These are phyloP conservation scores for Arthrobotrys megalospora DNA, from an alignment of 2,329 filamentous ascomycete species.

Conservation along the genomic window DNA sequence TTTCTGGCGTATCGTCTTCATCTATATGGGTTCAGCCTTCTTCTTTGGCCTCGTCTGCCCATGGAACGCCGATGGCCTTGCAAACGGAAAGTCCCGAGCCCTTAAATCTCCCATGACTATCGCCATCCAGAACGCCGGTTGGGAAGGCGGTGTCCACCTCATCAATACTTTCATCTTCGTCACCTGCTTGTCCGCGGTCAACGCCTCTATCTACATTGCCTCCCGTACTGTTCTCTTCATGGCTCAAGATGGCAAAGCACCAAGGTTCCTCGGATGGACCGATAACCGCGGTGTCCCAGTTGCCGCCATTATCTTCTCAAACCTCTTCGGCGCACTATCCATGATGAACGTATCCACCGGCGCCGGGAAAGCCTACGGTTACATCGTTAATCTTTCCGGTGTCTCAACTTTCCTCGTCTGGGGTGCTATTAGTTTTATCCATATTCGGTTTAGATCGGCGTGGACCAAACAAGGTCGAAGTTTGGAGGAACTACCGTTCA, in stretches of 20 bases:
- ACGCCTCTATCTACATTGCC: conserved; percentile 57
- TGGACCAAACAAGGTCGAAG: conserved; percentile 46
- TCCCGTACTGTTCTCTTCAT: conserved; percentile 58
- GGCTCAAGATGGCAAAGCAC: conserved; percentile 58
- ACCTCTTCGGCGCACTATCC: conserved; percentile 50
- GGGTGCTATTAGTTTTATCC: conserved; percentile 58
- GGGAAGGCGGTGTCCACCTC: conserved; percentile 79
- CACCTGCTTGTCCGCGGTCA: conserved; percentile 52
- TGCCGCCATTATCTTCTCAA: conserved; percentile 50
- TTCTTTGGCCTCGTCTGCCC: conserved; percentile 83
- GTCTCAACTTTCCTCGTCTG: conserved; percentile 57
- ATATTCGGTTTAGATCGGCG: conserved; percentile 50
- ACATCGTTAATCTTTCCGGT: conserved; percentile 72
- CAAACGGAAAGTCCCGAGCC: conserved; percentile 75
- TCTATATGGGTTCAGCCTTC: conserved; percentile 80
- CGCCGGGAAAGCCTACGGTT: conserved; percentile 76
- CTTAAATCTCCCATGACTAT: conserved; percentile 81
- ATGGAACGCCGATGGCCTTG: conserved; percentile 76
- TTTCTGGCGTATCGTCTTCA: conserved; percentile 79
- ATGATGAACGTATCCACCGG: conserved; percentile 81
- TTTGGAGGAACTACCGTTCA: conserved; percentile 49
- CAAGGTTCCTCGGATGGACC: conserved; percentile 57
- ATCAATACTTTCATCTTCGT: conserved; percentile 68
- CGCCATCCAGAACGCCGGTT: conserved; percentile 81
- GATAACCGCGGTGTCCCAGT: conserved; percentile 48